Conservation (phyloP, 768 basidiomycete species). For the Russula griseocarnosa region DNA sequence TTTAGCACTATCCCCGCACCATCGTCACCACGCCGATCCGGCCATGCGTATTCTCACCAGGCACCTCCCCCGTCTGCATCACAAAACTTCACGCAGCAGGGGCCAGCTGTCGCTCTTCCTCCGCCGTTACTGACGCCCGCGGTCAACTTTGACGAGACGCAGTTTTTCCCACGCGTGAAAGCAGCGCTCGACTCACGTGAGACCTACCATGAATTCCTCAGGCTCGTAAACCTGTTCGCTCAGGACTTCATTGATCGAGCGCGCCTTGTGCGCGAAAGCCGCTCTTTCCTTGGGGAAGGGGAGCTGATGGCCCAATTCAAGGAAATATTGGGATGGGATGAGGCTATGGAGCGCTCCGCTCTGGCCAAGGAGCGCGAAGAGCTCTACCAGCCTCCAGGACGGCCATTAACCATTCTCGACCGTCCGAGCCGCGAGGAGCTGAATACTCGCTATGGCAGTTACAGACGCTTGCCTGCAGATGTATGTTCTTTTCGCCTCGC, state of each 20-base stretch:
- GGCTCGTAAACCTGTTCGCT: slow-evolving; percentile 90
- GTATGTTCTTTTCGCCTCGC: slow-evolving; percentile 47
- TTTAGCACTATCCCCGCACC: slow-evolving; percentile 32
- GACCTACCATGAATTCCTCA: slow-evolving; percentile 91
- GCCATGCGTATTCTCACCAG: slow-evolving; percentile 24
- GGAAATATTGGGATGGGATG: slow-evolving; percentile 85
- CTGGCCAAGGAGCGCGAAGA: slow-evolving; percentile 34
- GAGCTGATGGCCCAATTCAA: slow-evolving; percentile 81
- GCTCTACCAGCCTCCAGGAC: slow-evolving; percentile 24
- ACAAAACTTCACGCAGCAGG: slow-evolving; percentile 8
- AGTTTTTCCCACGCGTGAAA: slow-evolving; percentile 91
- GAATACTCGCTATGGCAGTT: slow-evolving; percentile 79
- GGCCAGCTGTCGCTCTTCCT: slow-evolving; percentile 13
- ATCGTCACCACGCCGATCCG: slow-evolving; percentile 32
- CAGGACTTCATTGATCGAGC: slow-evolving; percentile 89
- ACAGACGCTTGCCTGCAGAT: slow-evolving; percentile 72
- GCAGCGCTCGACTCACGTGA: slow-evolving; percentile 67
- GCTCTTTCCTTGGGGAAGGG: slow-evolving; percentile 66
- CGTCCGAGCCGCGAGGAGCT: slow-evolving; percentile 60
- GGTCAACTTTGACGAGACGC: slow-evolving; percentile 51
- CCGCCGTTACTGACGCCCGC: slow-evolving; percentile 27
- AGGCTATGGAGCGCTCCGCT: slow-evolving; percentile 46
- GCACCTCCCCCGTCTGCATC: slow-evolving; percentile 18
- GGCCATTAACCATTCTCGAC: slow-evolving; percentile 33
- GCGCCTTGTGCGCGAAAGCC: slow-evolving; percentile 74